A percentile compares a stretch with the other conserved stretches of the same genome.
Conservation (phyloP, 352 stramenopile genomes). For the Nothophytophthora sp. region DNA sequence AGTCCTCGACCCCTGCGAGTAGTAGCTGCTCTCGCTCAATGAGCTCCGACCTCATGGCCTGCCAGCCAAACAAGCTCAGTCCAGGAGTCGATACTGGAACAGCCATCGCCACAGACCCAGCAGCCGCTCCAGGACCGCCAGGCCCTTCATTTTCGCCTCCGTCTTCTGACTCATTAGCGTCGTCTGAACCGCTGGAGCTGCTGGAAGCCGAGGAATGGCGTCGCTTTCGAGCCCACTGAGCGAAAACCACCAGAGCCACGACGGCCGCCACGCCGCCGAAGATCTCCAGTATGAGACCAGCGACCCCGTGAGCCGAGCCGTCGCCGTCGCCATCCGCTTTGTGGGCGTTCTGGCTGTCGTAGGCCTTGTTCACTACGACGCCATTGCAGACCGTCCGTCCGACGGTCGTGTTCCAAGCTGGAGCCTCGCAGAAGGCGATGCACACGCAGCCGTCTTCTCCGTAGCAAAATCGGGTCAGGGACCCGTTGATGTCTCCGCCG, state of each 20-base stretch:
- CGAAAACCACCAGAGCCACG: slow-evolving; percentile 28
- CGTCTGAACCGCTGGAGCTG: slow-evolving; percentile 8
- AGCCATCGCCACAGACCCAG: slow-evolving; percentile 11
- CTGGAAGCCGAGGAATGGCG: not conserved
- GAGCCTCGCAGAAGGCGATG: slow-evolving; percentile 42
- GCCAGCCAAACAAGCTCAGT: slow-evolving; percentile 57
- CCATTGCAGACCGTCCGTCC: slow-evolving; percentile 34
- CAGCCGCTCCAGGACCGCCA: slow-evolving; percentile 5
- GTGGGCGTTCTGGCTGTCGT: slow-evolving; percentile 27
- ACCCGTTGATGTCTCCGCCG: slow-evolving; percentile 29
- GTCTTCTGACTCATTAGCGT: slow-evolving; percentile 1
- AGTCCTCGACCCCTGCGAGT: slow-evolving; percentile 40
- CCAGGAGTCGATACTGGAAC: slow-evolving; percentile 13
- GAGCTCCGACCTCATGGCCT: slow-evolving; percentile 45
- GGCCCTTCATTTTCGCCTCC: slow-evolving; percentile 5
- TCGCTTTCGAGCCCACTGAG: slow-evolving; percentile 25
- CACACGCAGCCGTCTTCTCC: slow-evolving; percentile 35
- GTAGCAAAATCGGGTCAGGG: slow-evolving; percentile 41
- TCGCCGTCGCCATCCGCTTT: slow-evolving; percentile 9
- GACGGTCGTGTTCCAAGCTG: slow-evolving; percentile 29
- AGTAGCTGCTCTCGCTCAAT: slow-evolving; percentile 51
- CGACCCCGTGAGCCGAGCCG: slow-evolving; percentile 2
- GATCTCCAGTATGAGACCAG: slow-evolving; percentile 24
- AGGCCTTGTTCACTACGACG: slow-evolving; percentile 16
- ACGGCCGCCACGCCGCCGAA: slow-evolving; percentile 36